phyloP scores from a whole-genome alignment of 73 alveolate species.

The Paramecium octaurelia region DNA sequence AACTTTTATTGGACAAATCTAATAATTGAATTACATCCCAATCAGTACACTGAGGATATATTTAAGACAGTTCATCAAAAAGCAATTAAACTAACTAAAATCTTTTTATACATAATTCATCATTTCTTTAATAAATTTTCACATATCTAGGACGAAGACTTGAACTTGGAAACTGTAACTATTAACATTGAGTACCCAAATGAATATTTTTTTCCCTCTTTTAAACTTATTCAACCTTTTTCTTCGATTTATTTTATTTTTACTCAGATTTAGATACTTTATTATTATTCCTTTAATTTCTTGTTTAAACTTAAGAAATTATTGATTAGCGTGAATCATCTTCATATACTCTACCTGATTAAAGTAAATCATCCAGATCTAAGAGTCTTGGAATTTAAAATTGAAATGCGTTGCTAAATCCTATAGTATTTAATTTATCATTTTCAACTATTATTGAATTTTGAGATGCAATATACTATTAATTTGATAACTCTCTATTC shows the following conservation, averaged over 20 bases:
- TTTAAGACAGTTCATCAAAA: not conserved
- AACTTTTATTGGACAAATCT: not conserved
- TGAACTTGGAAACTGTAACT: not conserved
- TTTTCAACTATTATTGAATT: not conserved
- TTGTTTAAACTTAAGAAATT: not conserved
- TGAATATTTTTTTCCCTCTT: not conserved
- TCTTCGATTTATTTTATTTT: not conserved
- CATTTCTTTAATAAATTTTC: not conserved
- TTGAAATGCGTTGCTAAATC: not conserved
- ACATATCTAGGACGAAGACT: not conserved
- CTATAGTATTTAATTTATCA: not conserved
- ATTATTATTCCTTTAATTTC: not conserved
- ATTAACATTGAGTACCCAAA: not conserved
- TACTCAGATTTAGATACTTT: not conserved
- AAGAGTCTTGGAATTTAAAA: not conserved
- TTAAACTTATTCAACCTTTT: not conserved
- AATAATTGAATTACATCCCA: not conserved
- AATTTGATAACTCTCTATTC: not conserved
- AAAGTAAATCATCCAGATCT: not conserved
- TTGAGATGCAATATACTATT: not conserved
- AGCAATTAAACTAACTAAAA: not conserved
- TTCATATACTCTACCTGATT: not conserved
- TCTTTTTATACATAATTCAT: not conserved
- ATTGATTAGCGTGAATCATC: not conserved
- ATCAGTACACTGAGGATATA: conserved; percentile 41